Conservation (phyloP, 2,329 filamentous ascomycete species). For the Hypomyces perniciosus region DNA sequence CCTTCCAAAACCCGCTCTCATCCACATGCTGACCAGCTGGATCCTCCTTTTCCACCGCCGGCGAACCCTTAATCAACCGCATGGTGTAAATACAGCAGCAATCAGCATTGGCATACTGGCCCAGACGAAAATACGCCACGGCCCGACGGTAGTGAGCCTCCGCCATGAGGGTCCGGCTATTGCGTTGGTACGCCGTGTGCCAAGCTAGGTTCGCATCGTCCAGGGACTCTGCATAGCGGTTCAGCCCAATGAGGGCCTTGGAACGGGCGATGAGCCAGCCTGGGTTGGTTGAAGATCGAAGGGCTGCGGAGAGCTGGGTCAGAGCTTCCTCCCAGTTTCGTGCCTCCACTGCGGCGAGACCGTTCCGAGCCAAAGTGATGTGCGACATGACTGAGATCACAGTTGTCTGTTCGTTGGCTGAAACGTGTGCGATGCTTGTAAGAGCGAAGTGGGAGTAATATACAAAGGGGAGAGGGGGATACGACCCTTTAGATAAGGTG, state of each 20-base stretch:
- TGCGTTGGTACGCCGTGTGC: constrained; percentile 57
- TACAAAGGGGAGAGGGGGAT: background rate
- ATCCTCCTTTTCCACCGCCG: constrained; percentile 28
- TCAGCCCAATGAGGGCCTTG: constrained; percentile 65
- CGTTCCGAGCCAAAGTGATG: constrained; percentile 47
- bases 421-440: background rate
- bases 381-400: constrained; percentile 45
- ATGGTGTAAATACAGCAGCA: constrained; percentile 59
- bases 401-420: background rate
- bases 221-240: constrained; percentile 58
- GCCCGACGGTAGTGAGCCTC: constrained; percentile 78
- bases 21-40: constrained; percentile 30
- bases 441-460: background rate
- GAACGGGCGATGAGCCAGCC: constrained; percentile 78
- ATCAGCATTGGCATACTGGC: constrained; percentile 67
- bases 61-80: constrained; percentile 29
- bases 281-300: constrained; percentile 61
- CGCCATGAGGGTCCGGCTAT: constrained; percentile 67
- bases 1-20: constrained; percentile 42
- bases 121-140: constrained; percentile 64
- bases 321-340: constrained; percentile 65
- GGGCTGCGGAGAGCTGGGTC: constrained; percentile 58
- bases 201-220: constrained; percentile 64
- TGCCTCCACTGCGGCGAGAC: constrained; percentile 58
- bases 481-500: background rate